Evolutionary conservation across 148 eudicot genomes (phyloP), one percentile per base, ranked within the genome.

Genomic region (Camellia granthamiana): DNA sequence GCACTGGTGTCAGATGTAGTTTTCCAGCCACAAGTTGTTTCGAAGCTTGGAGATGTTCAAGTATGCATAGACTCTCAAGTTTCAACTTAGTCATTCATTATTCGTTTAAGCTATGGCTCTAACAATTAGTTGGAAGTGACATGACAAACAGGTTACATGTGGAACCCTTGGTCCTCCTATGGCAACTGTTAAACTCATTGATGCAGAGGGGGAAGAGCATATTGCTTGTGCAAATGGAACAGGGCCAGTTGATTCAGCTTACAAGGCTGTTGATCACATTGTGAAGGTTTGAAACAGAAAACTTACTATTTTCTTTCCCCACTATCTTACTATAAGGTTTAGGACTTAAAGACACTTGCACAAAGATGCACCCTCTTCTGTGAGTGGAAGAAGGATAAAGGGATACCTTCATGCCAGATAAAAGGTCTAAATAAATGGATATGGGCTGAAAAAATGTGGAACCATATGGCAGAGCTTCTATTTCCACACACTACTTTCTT

Each of bases 241-340:
- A 41, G 98, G 98, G 44, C 98, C 99, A 54, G 95, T 95, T 88
- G 98, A 95, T 84, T 88, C 99, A 75, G 97, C 99, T 60, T 95
- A 95, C 84, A 93, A 91, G 89, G 99, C 99, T 61, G 84, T 95
- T 82, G 97, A 93, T 86, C 85, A 84, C 76, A 88, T 93, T 82
- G 97, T 89, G 69, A 88, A 95, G 99, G 98, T 93, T 70, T 78
- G 86, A 18, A 74, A 61, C 41, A 9, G 23, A 54, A 30, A 30
- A 72, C 15, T 16, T 56, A 4, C 4, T 55, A 14, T 72, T 54
- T 23, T 78, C 4, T 8, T 54, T 54, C 16, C 73, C 13, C 6
- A 46, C 6, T 44, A 69, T 69, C 16, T 44, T 69, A 51, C 21
- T 13, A 8, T 6, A 69, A 43, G 52, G 73, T 69, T 46, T 18